phyloP scores from a whole-genome alignment of 768 basidiomycete species.

The Suillus alpinus region DNA sequence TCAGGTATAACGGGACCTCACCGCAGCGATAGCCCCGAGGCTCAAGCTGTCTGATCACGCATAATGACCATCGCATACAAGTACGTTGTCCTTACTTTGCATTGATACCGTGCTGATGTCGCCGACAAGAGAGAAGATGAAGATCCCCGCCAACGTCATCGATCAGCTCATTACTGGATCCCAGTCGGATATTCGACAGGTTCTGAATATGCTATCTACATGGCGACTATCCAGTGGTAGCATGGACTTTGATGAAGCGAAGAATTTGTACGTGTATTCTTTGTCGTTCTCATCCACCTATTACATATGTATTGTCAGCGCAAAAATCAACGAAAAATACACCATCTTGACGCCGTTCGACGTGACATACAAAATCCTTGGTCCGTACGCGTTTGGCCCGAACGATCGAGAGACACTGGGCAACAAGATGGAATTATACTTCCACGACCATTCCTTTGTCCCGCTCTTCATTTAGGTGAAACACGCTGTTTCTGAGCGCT shows the following conservation, averaged over 20 bases:
- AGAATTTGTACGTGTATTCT: conserved; percentile 65
- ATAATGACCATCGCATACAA: conserved; percentile 88
- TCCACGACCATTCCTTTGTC: conserved; percentile 92
- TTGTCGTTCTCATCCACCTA: background rate
- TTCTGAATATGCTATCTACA: conserved; percentile 98
- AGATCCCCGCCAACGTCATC: conserved; percentile 85
- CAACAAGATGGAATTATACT: conserved; percentile 95
- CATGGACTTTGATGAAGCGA: conserved; percentile 92
- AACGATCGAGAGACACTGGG: conserved; percentile 78
- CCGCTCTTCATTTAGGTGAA: conserved; percentile 91
- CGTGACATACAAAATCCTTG: conserved; percentile 83
- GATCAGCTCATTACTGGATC: conserved; percentile 88
- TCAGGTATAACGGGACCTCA: background rate
- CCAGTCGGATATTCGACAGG: conserved; percentile 95
- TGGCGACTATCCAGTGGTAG: conserved; percentile 82
- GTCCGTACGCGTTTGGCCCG: conserved; percentile 85
- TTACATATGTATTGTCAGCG: conserved; percentile 39
- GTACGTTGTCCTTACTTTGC: conserved; percentile 40
- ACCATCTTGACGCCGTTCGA: conserved; percentile 89
- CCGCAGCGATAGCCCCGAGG: conserved; percentile 65
- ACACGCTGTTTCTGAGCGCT: background rate
- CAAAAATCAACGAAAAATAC: conserved; percentile 91
- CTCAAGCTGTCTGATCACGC: conserved; percentile 73
- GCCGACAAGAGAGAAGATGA: conserved; percentile 78
- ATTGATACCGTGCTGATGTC: background rate